These are phyloP conservation scores for Pseudogymnoascus sp. DNA, from an alignment of 2,329 filamentous ascomycete genomes.

Conservation along the genomic window DNA sequence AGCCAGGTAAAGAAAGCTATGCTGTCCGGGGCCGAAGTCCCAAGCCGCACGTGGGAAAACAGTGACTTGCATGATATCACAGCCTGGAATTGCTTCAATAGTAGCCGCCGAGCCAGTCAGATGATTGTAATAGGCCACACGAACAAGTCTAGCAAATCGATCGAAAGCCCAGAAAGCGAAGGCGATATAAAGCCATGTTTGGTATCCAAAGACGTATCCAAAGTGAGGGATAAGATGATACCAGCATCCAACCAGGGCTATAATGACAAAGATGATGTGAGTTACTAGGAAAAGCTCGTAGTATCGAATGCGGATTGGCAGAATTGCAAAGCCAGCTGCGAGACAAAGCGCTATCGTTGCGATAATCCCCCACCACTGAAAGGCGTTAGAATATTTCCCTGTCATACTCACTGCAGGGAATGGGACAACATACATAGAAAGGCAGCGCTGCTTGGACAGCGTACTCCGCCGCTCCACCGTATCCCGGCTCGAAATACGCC, in stretches of 20 bases:
- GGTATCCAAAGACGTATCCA: conserved; percentile 36
- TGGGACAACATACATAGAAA: conserved; percentile 12
- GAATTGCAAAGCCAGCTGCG: neutral
- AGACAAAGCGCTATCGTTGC: conserved; percentile 17
- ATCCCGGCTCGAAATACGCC: conserved; percentile 25
- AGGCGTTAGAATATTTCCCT: neutral
- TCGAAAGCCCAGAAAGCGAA: conserved; percentile 41
- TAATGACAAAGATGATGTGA: conserved; percentile 16
- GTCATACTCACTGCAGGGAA: neutral
- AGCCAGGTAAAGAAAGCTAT: conserved; percentile 44
- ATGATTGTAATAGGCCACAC: conserved; percentile 28
- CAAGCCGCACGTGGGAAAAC: conserved; percentile 36
- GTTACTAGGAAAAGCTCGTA: conserved; percentile 16
- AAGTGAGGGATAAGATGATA: conserved; percentile 34
- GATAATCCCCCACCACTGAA: conserved; percentile 34
- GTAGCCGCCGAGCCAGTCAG: neutral
- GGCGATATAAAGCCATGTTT: conserved; percentile 39
- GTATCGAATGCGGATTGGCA: conserved; percentile 8
- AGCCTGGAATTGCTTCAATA: conserved; percentile 30
- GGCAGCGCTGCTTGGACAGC: conserved; percentile 9
- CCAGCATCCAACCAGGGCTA: conserved; percentile 16
- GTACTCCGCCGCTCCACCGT: conserved; percentile 9
- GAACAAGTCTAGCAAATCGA: conserved; percentile 33
- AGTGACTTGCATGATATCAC: conserved; percentile 32
- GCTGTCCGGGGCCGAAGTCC: conserved; percentile 26